A percentile compares a stretch with the other conserved stretches of the same genome.
phyloP scores from a whole-genome alignment of 1,284 basidiomycete species.

The Stygiomarasmius scandens region DNA sequence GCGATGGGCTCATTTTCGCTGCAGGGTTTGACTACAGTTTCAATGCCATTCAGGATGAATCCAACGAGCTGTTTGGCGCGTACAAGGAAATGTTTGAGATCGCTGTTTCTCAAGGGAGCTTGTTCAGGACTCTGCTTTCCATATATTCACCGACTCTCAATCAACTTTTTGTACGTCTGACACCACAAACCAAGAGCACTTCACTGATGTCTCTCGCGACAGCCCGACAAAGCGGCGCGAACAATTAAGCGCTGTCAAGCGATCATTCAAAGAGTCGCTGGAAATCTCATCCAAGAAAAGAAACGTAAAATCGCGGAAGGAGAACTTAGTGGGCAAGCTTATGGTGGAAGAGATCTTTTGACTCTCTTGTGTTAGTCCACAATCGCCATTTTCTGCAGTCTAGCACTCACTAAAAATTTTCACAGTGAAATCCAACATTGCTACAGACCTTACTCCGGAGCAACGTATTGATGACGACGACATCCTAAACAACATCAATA shows the following conservation, averaged over 20 bases:
- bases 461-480: slow-evolving; percentile 82
- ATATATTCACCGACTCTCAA: slow-evolving; percentile 66
- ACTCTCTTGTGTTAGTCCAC: slow-evolving; percentile 59
- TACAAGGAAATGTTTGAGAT: slow-evolving; percentile 84
- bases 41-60: slow-evolving; percentile 74
- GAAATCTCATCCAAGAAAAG: slow-evolving; percentile 72
- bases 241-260: slow-evolving; percentile 58
- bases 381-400: background rate
- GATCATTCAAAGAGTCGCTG: slow-evolving; percentile 67
- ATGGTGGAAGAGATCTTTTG: slow-evolving; percentile 65
- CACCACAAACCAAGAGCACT: background rate
- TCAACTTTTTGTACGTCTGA: slow-evolving; percentile 55
- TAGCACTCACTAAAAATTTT: slow-evolving; percentile 8
- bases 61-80: slow-evolving; percentile 73
- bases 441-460: slow-evolving; percentile 61
- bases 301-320: slow-evolving; percentile 65
- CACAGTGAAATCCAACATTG: slow-evolving; percentile 73
- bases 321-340: slow-evolving; percentile 47
- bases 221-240: slow-evolving; percentile 59
- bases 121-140: slow-evolving; percentile 49
- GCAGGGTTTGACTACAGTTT: slow-evolving; percentile 80
- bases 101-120: slow-evolving; percentile 56
- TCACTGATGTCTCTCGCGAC: slow-evolving; percentile 3
- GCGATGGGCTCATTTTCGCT: background rate
- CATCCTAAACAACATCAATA: slow-evolving; percentile 81